phyloP scores from a whole-genome alignment of 305 asterid genomes.

The Solanum hybrid region DNA sequence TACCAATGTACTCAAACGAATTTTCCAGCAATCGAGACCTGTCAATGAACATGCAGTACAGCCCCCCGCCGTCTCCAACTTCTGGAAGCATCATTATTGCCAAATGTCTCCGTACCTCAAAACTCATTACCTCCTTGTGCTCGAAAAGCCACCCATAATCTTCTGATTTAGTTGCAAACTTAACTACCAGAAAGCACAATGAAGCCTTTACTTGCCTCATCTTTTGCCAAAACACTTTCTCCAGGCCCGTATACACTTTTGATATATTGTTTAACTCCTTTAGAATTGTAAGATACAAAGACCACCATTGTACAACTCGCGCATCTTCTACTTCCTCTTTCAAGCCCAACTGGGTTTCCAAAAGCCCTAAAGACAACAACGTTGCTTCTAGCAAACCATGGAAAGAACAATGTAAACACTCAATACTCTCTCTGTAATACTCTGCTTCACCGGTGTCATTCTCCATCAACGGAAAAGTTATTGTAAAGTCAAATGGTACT shows the following conservation, averaged over 20 bases:
- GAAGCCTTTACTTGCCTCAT: slow-evolving; percentile 46
- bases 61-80: neutral
- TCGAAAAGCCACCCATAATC: slow-evolving; percentile 62
- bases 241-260: slow-evolving; percentile 40
- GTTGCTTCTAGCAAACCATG: slow-evolving; percentile 27
- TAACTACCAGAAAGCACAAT: slow-evolving; percentile 48
- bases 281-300: slow-evolving; percentile 48
- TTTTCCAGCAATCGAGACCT: slow-evolving; percentile 63
- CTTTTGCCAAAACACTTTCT: slow-evolving; percentile 48
- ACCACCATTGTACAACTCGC: slow-evolving; percentile 20
- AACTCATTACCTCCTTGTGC: slow-evolving; percentile 64
- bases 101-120: slow-evolving; percentile 64
- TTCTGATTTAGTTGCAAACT: slow-evolving; percentile 53
- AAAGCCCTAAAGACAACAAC: slow-evolving; percentile 27
- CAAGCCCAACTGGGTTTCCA: slow-evolving; percentile 34
- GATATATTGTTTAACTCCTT: slow-evolving; percentile 58
- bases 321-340: slow-evolving; percentile 18
- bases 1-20: slow-evolving; percentile 55
- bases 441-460: slow-evolving; percentile 4
- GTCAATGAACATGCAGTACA: slow-evolving; percentile 56
- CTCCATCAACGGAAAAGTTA: slow-evolving; percentile 5
- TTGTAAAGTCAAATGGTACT: neutral
- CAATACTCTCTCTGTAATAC: slow-evolving; percentile 26
- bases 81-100: neutral
- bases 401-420: slow-evolving; percentile 25